These are phyloP conservation scores for Spizellomyces sp. DNA, from an alignment of 192 early-diverging fungal genomes.

Conservation along the genomic window DNA sequence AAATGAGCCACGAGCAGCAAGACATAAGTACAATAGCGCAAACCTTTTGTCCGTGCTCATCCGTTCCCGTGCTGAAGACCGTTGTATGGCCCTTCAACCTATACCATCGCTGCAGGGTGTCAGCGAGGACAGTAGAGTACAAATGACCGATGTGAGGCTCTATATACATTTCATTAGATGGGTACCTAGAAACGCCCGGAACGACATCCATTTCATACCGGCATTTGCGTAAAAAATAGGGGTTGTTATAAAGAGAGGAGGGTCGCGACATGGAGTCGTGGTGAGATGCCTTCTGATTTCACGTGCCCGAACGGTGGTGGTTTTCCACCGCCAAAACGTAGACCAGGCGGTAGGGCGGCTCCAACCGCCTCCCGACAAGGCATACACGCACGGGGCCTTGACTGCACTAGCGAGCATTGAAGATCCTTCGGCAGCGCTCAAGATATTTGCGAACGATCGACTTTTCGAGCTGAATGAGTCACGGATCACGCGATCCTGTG, in stretches of 20 bases:
- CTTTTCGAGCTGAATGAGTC: no score
- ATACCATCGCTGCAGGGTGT: conserved; percentile 76
- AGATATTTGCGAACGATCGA: no score
- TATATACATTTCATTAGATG: conserved; percentile 19
- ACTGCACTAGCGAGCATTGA: no score
- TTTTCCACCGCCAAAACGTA: no score
- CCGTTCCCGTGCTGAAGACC: conserved; percentile 78
- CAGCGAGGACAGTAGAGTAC: conserved; percentile 84
- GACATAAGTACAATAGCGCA: neutral
- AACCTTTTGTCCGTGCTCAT: conserved; percentile 95
- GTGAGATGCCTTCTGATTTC: no score
- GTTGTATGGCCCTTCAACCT: conserved; percentile 66
- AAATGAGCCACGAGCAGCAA: neutral
- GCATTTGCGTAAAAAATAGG: conserved; percentile 93
- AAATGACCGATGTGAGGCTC: conserved; percentile 95
- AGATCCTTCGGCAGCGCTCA: no score
- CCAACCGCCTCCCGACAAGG: no score
- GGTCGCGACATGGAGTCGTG: neutral
- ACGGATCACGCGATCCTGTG: no score
- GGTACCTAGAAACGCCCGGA: neutral
- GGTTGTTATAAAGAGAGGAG: conserved; percentile 50
- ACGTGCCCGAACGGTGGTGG: no score
- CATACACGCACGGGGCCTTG: no score
- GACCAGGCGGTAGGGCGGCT: no score
- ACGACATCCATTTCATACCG: conserved; percentile 37